phyloP scores from a whole-genome alignment of 176 grass and related monocot genomes.

The Raddia distichophylla region DNA sequence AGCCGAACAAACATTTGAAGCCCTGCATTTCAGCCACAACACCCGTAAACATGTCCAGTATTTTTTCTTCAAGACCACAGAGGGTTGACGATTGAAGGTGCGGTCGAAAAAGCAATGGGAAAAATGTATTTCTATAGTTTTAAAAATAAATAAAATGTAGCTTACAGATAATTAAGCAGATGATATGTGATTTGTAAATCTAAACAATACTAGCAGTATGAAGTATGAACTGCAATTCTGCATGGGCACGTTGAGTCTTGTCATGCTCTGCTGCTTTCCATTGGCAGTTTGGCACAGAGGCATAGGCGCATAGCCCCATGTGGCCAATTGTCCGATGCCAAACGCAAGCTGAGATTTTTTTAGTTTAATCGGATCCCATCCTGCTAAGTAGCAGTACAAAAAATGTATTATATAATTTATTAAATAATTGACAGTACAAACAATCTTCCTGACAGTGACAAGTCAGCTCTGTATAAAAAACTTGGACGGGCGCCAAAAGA shows the following conservation, averaged over 20 bases:
- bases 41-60: too few relatives aligned
- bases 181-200: too few relatives aligned
- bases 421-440: not conserved
- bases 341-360: not conserved
- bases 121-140: too few relatives aligned
- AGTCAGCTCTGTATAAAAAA: not conserved
- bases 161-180: too few relatives aligned
- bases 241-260: not conserved
- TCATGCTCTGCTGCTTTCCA: not conserved
- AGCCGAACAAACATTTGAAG: too few relatives aligned
- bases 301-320: not conserved
- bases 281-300: not conserved
- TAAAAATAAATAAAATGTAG: too few relatives aligned
- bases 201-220: not conserved
- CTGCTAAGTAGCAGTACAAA: not conserved
- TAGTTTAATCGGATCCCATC: not conserved
- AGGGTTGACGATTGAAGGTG: too few relatives aligned
- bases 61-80: too few relatives aligned
- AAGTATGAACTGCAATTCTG: not conserved
- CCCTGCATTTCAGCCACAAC: too few relatives aligned
- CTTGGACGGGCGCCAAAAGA: too few relatives aligned
- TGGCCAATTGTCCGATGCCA: constrained; percentile 24
- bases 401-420: not conserved
- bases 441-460: constrained; percentile 23
- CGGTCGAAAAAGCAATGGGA: too few relatives aligned